Percentiles rank a stretch among this genome's conserved stretches.
Evolutionary conservation across 257 asterid species (phyloP).

Genomic region (Solanum pinnatisectum): DNA sequence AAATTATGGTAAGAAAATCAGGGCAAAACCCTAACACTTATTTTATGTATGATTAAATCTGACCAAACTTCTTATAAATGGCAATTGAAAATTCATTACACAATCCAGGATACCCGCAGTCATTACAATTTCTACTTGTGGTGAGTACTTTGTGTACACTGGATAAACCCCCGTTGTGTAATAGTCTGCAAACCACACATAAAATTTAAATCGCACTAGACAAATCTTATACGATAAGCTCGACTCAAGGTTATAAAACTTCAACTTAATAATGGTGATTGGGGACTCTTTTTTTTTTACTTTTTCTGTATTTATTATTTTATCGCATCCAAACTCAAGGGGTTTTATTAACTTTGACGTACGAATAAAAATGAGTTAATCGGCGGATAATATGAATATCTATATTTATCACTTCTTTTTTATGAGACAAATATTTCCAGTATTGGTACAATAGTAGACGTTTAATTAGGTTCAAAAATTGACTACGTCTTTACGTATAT

Average conservation of each 20-base stretch:
- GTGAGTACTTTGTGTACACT: too few relatives aligned
- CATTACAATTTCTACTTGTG: too few relatives aligned
- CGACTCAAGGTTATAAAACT: too few relatives aligned
- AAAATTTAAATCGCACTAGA: fast-evolving
- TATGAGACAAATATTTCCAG: not conserved
- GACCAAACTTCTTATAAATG: not conserved
- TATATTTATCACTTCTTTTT: not conserved
- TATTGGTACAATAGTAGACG: not conserved
- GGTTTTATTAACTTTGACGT: too few relatives aligned
- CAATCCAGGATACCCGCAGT: not conserved
- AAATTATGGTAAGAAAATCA: too few relatives aligned
- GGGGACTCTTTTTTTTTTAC: not conserved
- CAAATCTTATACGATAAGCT: too few relatives aligned
- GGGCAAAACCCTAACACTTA: too few relatives aligned
- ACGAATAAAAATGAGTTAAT: too few relatives aligned
- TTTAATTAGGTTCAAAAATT: not conserved
- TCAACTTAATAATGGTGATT: not conserved
- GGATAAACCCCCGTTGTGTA: fast-evolving
- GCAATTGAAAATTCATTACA: not conserved
- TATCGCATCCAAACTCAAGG: not conserved
- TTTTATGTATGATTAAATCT: not conserved
- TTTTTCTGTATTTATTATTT: too few relatives aligned
- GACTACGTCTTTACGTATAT: not conserved
- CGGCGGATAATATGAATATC: not conserved
- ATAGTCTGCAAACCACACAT: too few relatives aligned